Evolutionary conservation across 129 eudicot genomes (phyloP).

Genomic region (Deinandra increscens): DNA sequence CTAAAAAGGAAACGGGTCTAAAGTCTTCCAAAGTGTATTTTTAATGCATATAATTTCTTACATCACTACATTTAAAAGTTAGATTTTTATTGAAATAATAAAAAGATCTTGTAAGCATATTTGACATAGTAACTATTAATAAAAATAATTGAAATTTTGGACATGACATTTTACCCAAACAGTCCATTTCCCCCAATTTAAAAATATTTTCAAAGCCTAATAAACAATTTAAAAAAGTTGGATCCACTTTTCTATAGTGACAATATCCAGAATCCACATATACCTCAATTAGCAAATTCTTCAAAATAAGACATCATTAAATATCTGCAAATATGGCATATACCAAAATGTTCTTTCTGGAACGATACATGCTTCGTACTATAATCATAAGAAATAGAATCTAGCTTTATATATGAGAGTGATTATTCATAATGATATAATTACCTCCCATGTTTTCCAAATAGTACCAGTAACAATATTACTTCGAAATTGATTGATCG

Average conservation of each 20-base stretch:
- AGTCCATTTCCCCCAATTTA: background rate
- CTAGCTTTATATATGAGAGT: constrained; percentile 13
- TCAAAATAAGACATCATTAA: background rate
- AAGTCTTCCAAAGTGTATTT: background rate
- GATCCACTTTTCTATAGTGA: constrained; percentile 3
- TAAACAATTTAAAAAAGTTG: background rate
- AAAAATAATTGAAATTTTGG: background rate
- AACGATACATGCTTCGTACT: constrained; percentile 2
- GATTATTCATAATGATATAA: constrained; percentile 13
- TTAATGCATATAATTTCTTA: background rate
- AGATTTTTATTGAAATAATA: background rate
- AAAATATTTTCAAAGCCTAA: background rate
- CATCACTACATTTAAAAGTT: background rate
- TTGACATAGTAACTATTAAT: background rate
- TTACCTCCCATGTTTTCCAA: constrained; percentile 37
- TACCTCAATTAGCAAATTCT: constrained; percentile 16
- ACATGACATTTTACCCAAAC: background rate
- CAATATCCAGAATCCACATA: constrained; percentile 14
- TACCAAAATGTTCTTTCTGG: constrained; percentile 8
- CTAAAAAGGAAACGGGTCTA: background rate
- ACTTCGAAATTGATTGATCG: constrained; percentile 9
- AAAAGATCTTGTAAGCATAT: background rate
- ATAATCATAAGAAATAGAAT: constrained; percentile 13
- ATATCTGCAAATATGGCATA: background rate
- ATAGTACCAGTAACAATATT: background rate